Percentiles rank a stretch among this genome's conserved stretches.
Evolutionary conservation across 257 asterid species (phyloP).

Genomic region (Solanum sitiens): DNA sequence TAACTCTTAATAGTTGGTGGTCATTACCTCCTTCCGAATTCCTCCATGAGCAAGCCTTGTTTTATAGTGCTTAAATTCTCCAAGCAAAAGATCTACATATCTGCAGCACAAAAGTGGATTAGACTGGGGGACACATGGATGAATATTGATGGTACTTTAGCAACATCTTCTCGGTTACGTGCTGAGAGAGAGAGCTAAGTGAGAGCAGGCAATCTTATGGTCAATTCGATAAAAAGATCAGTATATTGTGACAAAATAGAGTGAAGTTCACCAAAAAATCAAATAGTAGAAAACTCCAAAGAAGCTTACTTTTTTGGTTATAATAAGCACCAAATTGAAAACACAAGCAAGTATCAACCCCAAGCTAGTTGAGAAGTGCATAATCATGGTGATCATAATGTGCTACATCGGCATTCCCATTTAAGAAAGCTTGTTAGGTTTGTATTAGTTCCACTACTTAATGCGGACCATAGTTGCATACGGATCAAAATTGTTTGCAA

Average conservation of each 20-base stretch:
- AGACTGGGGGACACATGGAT: neutral
- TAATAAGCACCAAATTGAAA: neutral
- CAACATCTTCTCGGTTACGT: neutral
- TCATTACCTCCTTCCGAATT: constrained; percentile 71
- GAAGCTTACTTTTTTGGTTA: neutral
- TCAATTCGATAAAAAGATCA: neutral
- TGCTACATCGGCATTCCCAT: neutral
- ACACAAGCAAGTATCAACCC: neutral
- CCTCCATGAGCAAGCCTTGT: constrained; percentile 93
- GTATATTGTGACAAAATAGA: neutral
- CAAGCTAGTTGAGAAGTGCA: neutral
- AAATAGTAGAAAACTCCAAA: neutral
- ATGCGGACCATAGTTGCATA: neutral
- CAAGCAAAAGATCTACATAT: constrained; percentile 92
- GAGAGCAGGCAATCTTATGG: neutral
- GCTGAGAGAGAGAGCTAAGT: neutral
- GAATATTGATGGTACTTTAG: neutral
- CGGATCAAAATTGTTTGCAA: neutral
- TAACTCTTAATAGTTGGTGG: neutral
- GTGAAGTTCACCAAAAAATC: neutral
- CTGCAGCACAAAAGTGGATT: constrained; percentile 28
- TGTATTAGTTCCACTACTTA: neutral
- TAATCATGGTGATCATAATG: neutral
- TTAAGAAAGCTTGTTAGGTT: neutral
- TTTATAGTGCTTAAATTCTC: constrained; percentile 96